Evolutionary conservation across 192 early-diverging fungal species (phyloP), one percentile per base, ranked within the genome.

Genomic region (Lunasporangiospora selenospora): DNA sequence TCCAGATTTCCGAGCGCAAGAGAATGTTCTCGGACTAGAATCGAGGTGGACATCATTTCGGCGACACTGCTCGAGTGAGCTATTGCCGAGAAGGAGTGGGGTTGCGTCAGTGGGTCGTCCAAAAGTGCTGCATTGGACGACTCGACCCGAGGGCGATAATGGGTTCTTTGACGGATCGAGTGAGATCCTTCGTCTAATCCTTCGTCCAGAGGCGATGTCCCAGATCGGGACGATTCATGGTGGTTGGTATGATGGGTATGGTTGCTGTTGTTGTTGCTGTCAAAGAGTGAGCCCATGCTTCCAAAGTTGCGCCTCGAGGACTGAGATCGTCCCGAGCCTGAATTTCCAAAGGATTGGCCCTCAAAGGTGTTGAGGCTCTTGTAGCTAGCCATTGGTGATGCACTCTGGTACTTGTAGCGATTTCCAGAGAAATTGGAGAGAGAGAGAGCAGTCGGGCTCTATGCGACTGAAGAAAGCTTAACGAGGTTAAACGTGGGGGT

Each of bases 361-460:
- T 71, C 67, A 52, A 71, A 71, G 16, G 59, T 53, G 44, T 71
- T 58, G 9, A 59, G 49, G 67, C 67, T 71, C 53, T 71, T 71
- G 47, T 50, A 71, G 67, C 67, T 71, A 24, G 67, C 57, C 67
- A 71, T 71, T 45, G 18, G 30, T 19, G 16, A 19, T 33, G 30
- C 12, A 12, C 29, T 32, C 19, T 21, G 7, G 0, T 13, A 10
- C 26, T n/a, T 36, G 33, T 48, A 31, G 31, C 23, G 37, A 38
- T 38, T 7, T 7, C 8, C 7, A 38, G 37, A 15, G 37, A 38
- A 10, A 15, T 38, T 38, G 37, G 15, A 10, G 15, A 38, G 37
- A 15, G 15, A 38, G 15, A 38, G 34, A 47, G 29, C n/a, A n/a
- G n/a, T n/a, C n/a, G n/a, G n/a, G n/a, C n/a, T n/a, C n/a, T n/a